phyloP scores from a whole-genome alignment of 768 basidiomycete species.

The Postia placenta region DNA sequence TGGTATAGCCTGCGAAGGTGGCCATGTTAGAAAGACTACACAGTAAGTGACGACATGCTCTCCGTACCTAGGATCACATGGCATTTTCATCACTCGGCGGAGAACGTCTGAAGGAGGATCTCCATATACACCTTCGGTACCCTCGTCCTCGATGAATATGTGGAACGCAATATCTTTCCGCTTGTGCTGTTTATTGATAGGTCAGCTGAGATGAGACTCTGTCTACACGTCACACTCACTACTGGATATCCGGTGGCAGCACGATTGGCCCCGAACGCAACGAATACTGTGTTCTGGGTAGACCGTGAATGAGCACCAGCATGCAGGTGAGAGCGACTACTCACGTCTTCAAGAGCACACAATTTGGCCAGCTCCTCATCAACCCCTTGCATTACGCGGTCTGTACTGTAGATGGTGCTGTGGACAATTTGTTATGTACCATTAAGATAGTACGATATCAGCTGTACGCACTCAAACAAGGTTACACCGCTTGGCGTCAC shows the following conservation, averaged over 20 bases:
- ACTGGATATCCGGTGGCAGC: slow-evolving; percentile 7
- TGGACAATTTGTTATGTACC: not conserved
- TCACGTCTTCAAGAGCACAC: not conserved
- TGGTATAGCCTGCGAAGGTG: not conserved
- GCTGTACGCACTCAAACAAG: slow-evolving; percentile 24
- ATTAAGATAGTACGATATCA: not conserved
- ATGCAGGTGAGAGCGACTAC: not conserved
- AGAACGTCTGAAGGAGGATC: not conserved
- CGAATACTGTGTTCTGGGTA: not conserved
- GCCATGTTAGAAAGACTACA: not conserved
- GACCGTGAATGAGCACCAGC: not conserved
- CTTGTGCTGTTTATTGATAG: slow-evolving; percentile 5
- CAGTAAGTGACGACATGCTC: too few relatives aligned
- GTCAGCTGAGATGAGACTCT: not conserved
- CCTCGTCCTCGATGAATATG: slow-evolving; percentile 8
- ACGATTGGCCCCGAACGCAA: slow-evolving; percentile 9
- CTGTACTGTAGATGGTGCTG: not conserved
- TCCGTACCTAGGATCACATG: not conserved
- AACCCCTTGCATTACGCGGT: not conserved
- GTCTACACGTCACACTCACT: slow-evolving; percentile 1
- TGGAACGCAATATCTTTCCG: slow-evolving; percentile 19
- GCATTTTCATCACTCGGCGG: not conserved
- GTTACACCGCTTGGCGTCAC: slow-evolving; percentile 15
- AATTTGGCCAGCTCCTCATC: not conserved
- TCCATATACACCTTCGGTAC: slow-evolving; percentile 8